phyloP scores from a whole-genome alignment of 768 basidiomycete genomes.

The Hericium rajendrae region DNA sequence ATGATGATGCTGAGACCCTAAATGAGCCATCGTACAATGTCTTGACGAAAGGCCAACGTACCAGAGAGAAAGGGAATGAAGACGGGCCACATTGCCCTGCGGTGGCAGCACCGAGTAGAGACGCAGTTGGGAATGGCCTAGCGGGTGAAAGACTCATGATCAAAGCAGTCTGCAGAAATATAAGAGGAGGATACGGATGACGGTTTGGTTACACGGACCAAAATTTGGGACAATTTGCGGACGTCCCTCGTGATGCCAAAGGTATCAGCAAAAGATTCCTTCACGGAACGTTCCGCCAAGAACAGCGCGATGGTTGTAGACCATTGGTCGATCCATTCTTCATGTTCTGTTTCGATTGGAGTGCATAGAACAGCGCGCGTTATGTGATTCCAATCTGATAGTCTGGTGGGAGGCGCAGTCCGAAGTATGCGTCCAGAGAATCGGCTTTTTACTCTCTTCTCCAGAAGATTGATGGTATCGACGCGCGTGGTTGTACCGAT shows the following conservation, averaged over 20 bases:
- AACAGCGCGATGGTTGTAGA: slow-evolving; percentile 43
- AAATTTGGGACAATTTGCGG: slow-evolving; percentile 43
- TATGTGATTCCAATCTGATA: slow-evolving; percentile 42
- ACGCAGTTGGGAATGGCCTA: slow-evolving; percentile 44
- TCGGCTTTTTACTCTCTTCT: slow-evolving; percentile 95
- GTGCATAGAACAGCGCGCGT: slow-evolving; percentile 36
- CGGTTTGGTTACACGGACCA: slow-evolving; percentile 36
- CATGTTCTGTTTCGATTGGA: slow-evolving; percentile 17
- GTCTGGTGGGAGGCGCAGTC: slow-evolving; percentile 47
- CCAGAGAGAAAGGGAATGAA: slow-evolving; percentile 45
- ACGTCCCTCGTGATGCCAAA: slow-evolving; percentile 55
- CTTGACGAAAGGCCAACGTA: slow-evolving; percentile 21
- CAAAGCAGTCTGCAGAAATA: slow-evolving; percentile 29
- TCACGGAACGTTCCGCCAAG: slow-evolving; percentile 37
- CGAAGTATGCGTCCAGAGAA: slow-evolving; percentile 90
- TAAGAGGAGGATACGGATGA: not conserved
- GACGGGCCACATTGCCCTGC: slow-evolving; percentile 47
- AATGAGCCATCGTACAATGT: slow-evolving; percentile 1
- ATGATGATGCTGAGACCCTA: slow-evolving; percentile 48
- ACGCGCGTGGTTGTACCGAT: slow-evolving; percentile 81
- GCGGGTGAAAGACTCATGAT: slow-evolving; percentile 37
- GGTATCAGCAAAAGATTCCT: slow-evolving; percentile 42
- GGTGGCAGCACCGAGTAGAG: slow-evolving; percentile 33
- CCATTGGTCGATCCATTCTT: slow-evolving; percentile 64
- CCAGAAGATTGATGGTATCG: slow-evolving; percentile 80